A percentile compares a stretch with the other conserved stretches of the same genome.
Evolutionary conservation across 257 asterid species (phyloP).

Genomic region (Nicotiana otophora): DNA sequence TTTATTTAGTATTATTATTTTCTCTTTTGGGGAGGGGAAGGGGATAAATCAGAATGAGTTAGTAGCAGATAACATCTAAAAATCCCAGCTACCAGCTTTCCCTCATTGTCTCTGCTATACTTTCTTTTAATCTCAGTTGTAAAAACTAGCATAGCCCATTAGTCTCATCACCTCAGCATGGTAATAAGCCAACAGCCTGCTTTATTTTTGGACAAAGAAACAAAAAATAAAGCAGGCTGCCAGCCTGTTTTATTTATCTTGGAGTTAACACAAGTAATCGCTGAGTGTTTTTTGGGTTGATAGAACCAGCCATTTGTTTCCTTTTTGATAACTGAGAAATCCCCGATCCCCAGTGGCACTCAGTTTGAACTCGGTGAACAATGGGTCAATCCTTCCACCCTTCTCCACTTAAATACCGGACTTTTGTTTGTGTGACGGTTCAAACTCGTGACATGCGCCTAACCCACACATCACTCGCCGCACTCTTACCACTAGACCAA

Average conservation of each 20-base stretch:
- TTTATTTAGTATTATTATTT: background rate
- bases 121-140: background rate
- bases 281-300: no score
- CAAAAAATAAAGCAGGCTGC: no score
- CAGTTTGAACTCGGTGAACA: no score
- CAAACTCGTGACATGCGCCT: no score
- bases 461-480: no score
- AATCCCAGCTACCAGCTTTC: background rate
- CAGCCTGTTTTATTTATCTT: background rate
- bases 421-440: no score
- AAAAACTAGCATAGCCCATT: background rate
- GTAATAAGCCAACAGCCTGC: background rate
- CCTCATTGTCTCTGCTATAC: background rate
- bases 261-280: background rate
- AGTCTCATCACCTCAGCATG: background rate
- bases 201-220: background rate
- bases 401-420: no score
- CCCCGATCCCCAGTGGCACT: no score
- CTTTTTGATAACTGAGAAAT: no score
- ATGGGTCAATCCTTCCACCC: no score
- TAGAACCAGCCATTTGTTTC: no score
- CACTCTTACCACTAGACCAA: no score
- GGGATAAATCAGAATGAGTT: background rate
- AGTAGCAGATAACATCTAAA: background rate
- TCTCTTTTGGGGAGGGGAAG: background rate